phyloP scores from a whole-genome alignment of 805 yeast genomes.

The Myxozyma neotropica region DNA sequence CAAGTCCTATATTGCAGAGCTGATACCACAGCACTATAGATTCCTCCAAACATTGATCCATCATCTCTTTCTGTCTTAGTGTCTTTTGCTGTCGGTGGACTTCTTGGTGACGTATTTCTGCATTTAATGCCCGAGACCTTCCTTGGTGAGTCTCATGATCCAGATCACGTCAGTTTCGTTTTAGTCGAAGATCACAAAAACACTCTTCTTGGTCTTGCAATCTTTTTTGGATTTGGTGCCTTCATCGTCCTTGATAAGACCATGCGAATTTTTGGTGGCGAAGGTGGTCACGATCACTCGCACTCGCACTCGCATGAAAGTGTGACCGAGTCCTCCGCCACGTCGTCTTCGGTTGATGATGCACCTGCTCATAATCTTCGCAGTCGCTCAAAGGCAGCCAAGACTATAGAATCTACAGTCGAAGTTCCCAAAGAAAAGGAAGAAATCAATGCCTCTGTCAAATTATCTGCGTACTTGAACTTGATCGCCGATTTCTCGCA shows the following conservation, averaged over 20 bases:
- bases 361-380: slow-evolving; percentile 17
- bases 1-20: not conserved
- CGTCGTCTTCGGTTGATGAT: slow-evolving; percentile 11
- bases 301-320: slow-evolving; percentile 41
- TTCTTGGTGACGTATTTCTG: slow-evolving; percentile 72
- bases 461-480: slow-evolving; percentile 63
- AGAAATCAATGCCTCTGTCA: slow-evolving; percentile 38
- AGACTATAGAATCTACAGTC: not conserved
- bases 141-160: slow-evolving; percentile 53
- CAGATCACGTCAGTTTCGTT: slow-evolving; percentile 47
- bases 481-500: slow-evolving; percentile 72
- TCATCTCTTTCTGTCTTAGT: slow-evolving; percentile 56
- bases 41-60: slow-evolving; percentile 60
- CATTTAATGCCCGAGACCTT: slow-evolving; percentile 73
- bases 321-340: not conserved
- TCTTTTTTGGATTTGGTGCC: slow-evolving; percentile 60
- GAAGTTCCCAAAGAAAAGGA: not conserved
- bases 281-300: slow-evolving; percentile 47
- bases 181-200: slow-evolving; percentile 56
- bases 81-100: slow-evolving; percentile 75
- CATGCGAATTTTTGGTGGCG: slow-evolving; percentile 50
- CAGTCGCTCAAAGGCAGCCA: not conserved
- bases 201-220: slow-evolving; percentile 54
- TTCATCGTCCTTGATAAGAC: slow-evolving; percentile 67
- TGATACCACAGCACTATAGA: slow-evolving; percentile 34